phyloP scores from a whole-genome alignment of 163 green algal species.

The Coccomyxa subellipsoidea region DNA sequence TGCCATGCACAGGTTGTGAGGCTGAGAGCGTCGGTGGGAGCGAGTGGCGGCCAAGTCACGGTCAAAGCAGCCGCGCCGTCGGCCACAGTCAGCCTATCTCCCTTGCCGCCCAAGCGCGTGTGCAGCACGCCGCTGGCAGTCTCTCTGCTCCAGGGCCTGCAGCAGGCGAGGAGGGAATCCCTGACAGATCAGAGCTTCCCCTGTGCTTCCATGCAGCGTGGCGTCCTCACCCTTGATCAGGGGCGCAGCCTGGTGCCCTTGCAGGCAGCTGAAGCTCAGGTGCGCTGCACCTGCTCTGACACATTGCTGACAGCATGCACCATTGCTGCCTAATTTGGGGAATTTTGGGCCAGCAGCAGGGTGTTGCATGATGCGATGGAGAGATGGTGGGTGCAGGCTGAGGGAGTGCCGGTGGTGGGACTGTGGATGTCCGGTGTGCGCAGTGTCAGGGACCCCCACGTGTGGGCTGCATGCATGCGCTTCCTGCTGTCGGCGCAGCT shows the following conservation, averaged over 20 bases:
- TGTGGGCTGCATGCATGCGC: conserved; percentile 1
- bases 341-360: no score
- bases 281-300: no score
- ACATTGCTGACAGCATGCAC: no score
- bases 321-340: no score
- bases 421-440: not conserved
- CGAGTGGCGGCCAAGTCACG: not conserved
- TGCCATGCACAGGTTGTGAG: not conserved
- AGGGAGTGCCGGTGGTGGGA: not conserved
- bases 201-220: not conserved
- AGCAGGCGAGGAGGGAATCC: not conserved
- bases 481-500: not conserved
- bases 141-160: not conserved
- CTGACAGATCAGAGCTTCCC: not conserved
- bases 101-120: not conserved
- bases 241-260: not conserved
- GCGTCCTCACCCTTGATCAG: not conserved
- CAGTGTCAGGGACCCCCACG: not conserved
- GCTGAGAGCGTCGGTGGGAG: not conserved
- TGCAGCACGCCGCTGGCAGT: not conserved
- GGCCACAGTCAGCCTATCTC: not conserved
- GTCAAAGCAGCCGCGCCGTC: not conserved
- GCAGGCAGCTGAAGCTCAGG: not conserved
- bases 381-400: not conserved
- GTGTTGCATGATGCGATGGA: not conserved